Evolutionary conservation across 768 basidiomycete species (phyloP), one percentile per base, ranked within the genome.

Genomic region (Cantharellus anzutake): DNA sequence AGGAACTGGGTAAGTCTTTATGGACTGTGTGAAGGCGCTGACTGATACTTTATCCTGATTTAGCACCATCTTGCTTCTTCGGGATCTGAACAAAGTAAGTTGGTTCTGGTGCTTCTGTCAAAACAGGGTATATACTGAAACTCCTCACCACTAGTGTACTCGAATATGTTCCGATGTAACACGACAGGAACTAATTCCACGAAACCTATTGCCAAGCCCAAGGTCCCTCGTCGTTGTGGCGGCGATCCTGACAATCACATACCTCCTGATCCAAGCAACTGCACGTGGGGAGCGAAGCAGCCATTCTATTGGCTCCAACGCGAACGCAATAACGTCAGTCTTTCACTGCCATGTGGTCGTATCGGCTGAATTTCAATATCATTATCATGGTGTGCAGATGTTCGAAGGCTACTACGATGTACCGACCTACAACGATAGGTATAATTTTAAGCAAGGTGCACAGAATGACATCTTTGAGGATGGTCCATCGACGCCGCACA

Each of bases 131-230:
- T 11, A 20, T 29, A 29, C 20, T 29, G 20, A 29, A 29, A 29
- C 20, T 29, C 20, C 20, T 29, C 20, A 29, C 20, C 44, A 48
- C 20, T 1, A 58, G 16, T 62, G 56, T 85, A 83, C 68, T 84
- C 84, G 82, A 85, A 80, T 58, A 81, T 79, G 2, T 84, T 84
- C 74, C 76, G 76, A 61, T 86, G 84, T 69, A 76, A 78, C 60
- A 66, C 84, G 56, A 11, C 44, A 29, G 44, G 44, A 11, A 29
- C 44, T 11, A 79, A 78, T 0, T 71, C 71, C 41, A 72, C 78
- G 2, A 77, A 74, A 0, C 80, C 80, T 2, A 73, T 64, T 48
- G 61, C 41, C 0, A 71, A 73, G n/a, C 69, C 82, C 41, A 48
- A 48, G 29, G 44, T 48, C 44, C 70, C 84, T 20, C 75, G 80